Evolutionary conservation across 305 asterid species (phyloP).

Genomic region (Ruellia speciosa): DNA sequence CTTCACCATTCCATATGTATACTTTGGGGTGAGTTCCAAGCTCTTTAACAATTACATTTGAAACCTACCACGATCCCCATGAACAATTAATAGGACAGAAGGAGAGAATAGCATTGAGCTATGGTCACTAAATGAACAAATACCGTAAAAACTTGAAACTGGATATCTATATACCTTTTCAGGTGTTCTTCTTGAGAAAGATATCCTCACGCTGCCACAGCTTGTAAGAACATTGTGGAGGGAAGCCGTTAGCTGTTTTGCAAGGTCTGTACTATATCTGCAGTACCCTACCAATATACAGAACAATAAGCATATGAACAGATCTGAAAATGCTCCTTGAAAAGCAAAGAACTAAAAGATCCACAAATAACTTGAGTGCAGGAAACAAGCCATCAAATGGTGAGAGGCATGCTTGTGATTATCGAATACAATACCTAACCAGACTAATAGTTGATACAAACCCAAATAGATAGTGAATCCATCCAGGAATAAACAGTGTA

Average conservation of each 20-base stretch:
- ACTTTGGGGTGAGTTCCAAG: conserved; percentile 71
- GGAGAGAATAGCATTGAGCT: conserved; percentile 3
- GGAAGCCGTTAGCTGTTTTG: conserved; percentile 62
- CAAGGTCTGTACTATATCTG: conserved; percentile 76
- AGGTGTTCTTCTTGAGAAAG: conserved; percentile 96
- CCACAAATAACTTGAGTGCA: background rate
- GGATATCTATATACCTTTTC: conserved; percentile 41
- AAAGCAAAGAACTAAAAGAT: background rate
- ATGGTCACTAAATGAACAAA: background rate
- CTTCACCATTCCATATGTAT: conserved; percentile 92
- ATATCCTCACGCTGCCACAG: conserved; percentile 88
- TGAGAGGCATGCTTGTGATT: background rate
- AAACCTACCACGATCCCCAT: conserved; percentile 35
- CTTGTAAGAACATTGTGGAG: conserved; percentile 70
- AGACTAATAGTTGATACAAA: background rate
- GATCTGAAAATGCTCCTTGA: conserved; percentile 12
- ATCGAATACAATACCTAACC: background rate
- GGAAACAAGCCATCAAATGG: conserved; percentile 3
- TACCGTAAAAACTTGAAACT: background rate
- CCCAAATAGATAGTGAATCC: conserved; percentile 6
- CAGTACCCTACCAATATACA: conserved; percentile 63
- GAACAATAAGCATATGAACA: conserved; percentile 16
- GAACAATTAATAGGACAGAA: conserved; percentile 8
- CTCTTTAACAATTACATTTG: conserved; percentile 59
- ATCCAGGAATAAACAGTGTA: background rate